Percentiles rank a stretch among this genome's conserved stretches.
Conservation (phyloP, 768 basidiomycete species). For the Termitomyces sp. region DNA sequence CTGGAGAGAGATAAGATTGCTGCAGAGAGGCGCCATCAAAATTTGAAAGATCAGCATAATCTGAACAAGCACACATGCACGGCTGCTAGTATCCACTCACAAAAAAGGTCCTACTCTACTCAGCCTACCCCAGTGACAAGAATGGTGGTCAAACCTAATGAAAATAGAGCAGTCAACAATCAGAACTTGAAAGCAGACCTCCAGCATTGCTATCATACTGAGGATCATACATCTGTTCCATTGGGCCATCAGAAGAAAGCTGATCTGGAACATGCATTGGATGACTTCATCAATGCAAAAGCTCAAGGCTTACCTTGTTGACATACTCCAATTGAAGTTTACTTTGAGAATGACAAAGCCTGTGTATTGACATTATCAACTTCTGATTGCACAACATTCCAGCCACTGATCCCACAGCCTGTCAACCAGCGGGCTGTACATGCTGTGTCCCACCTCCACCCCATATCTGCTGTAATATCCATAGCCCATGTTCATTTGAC, state of each 20-base stretch:
- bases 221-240: background rate
- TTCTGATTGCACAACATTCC: background rate
- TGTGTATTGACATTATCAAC: background rate
- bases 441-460: background rate
- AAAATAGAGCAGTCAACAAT: background rate
- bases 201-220: background rate
- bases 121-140: no score
- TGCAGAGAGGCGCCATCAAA: background rate
- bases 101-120: no score
- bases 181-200: background rate
- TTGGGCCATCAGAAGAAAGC: background rate
- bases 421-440: background rate
- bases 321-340: background rate
- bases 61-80: no score
- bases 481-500: background rate
- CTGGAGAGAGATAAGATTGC: background rate
- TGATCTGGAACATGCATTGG: background rate
- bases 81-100: no score
- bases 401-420: background rate
- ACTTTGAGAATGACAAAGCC: conserved; percentile 1
- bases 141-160: no score
- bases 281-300: background rate
- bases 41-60: no score
- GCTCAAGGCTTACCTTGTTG: background rate
- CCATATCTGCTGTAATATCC: background rate